Percentiles rank a stretch among this genome's conserved stretches.
phyloP scores from a whole-genome alignment of 192 early-diverging fungal genomes.

The Dissophora ornata region DNA sequence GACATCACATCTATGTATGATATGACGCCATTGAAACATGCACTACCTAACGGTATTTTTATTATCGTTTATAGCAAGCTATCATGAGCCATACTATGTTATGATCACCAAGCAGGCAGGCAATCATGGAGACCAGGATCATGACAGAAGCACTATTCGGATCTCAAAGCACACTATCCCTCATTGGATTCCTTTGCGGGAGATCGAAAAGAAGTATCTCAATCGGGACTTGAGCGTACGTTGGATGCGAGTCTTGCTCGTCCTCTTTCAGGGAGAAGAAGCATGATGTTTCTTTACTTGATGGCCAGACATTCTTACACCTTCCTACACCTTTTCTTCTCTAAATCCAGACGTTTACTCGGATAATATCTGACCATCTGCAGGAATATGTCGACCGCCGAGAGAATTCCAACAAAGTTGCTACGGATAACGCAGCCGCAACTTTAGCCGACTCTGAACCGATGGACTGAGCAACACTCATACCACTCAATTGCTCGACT shows the following conservation, averaged over 20 bases:
- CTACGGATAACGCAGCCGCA: no score
- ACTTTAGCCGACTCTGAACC: no score
- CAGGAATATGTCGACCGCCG: slow-evolving; percentile 27
- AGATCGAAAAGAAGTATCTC: slow-evolving; percentile 51
- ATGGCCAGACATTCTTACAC: no score
- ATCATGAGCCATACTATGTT: slow-evolving; percentile 63
- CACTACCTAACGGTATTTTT: neutral
- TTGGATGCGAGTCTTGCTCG: no score
- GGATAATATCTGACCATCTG: slow-evolving; percentile 29
- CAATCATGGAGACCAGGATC: no score
- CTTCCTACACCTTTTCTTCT: no score
- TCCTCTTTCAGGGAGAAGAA: no score
- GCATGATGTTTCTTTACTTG: no score
- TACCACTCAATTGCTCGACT: no score
- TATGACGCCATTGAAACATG: neutral
- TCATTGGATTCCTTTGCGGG: slow-evolving; percentile 56
- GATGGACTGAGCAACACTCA: no score
- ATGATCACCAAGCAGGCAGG: slow-evolving; percentile 32
- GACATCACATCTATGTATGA: no score
- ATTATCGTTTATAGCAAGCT: slow-evolving; percentile 25
- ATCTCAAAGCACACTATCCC: slow-evolving; percentile 63
- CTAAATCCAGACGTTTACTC: slow-evolving; percentile 39
- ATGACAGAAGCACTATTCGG: neutral
- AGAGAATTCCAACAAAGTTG: neutral
- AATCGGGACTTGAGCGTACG: slow-evolving; percentile 59